These are phyloP conservation scores for Yamadazyma diospyri DNA, from an alignment of 1,139 yeast genomes.

Conservation along the genomic window DNA sequence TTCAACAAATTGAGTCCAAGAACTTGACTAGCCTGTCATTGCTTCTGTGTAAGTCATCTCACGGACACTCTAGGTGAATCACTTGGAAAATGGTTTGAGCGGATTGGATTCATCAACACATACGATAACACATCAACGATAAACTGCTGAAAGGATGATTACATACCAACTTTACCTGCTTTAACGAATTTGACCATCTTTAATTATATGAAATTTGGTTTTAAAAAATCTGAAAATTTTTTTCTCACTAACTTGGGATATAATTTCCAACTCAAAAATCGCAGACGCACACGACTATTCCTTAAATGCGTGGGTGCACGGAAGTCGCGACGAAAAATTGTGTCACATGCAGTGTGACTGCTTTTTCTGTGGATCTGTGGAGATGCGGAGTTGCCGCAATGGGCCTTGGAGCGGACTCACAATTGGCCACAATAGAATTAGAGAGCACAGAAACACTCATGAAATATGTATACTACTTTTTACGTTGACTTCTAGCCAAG, in stretches of 20 bases:
- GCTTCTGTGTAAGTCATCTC: too few species aligned
- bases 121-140: not conserved
- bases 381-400: too few species aligned
- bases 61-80: too few species aligned
- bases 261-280: conserved; percentile 11
- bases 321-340: conserved; percentile 1
- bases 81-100: too few species aligned
- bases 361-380: not conserved
- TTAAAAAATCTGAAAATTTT: conserved; percentile 13
- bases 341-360: conserved; percentile 1
- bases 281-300: conserved; percentile 5
- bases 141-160: conserved; percentile 2
- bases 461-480: conserved; percentile 20
- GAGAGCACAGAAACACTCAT: not conserved
- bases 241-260: conserved; percentile 5
- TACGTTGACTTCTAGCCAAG: conserved; percentile 41
- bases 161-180: conserved; percentile 99
- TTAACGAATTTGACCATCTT: conserved; percentile 96
- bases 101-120: too few species aligned
- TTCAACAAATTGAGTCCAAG: too few species aligned
- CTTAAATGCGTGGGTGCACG: conserved; percentile 1
- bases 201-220: conserved; percentile 10
- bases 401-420: too few species aligned
- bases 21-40: not conserved
- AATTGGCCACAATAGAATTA: not conserved